Percentiles rank a stretch among this genome's conserved stretches.
These are phyloP conservation scores for Wallacemonas sp. DNA, from an alignment of 208 protist species.

Conservation along the genomic window DNA sequence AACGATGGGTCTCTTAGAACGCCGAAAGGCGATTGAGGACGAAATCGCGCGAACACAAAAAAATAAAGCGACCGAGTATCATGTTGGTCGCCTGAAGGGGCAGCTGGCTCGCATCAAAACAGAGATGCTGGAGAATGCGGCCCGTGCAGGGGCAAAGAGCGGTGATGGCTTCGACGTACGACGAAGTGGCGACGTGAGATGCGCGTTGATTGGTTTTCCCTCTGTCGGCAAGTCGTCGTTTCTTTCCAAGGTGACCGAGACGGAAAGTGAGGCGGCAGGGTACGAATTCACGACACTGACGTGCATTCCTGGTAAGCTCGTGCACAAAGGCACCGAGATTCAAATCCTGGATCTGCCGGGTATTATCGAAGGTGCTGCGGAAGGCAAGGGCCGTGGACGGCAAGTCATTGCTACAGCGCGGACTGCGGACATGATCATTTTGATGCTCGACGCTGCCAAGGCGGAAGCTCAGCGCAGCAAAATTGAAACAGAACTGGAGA, in stretches of 20 bases:
- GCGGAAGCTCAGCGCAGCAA: constrained; percentile 90
- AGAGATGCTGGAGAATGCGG: constrained; percentile 92
- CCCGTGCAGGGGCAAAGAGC: constrained; percentile 61
- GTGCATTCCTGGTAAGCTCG: constrained; percentile 97
- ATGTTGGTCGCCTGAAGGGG: constrained; percentile 96
- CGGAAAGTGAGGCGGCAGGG: constrained; percentile 93
- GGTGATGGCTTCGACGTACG: constrained; percentile 95
- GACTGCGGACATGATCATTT: constrained; percentile 97
- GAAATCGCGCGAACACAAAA: constrained; percentile 98
- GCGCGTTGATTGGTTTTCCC: constrained; percentile 93
- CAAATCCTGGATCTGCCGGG: constrained; percentile 99
- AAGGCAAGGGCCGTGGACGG: constrained; percentile 95
- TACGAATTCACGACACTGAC: constrained; percentile 99
- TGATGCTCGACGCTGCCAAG: constrained; percentile 97
- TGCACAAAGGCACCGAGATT: constrained; percentile 96
- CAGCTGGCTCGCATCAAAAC: constrained; percentile 95
- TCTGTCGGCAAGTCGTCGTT: constrained; percentile 98
- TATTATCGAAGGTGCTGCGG: constrained; percentile 98
- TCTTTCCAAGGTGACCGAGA: constrained; percentile 96
- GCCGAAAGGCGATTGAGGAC: constrained; percentile 97
- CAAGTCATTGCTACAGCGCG: constrained; percentile 98
- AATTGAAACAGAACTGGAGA: constrained; percentile 94
- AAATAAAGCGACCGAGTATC: constrained; percentile 98
- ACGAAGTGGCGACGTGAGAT: constrained; percentile 94
- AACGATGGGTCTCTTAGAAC: constrained; percentile 95